phyloP scores from a whole-genome alignment of 208 protist species.

The Porcisia hertigi region DNA sequence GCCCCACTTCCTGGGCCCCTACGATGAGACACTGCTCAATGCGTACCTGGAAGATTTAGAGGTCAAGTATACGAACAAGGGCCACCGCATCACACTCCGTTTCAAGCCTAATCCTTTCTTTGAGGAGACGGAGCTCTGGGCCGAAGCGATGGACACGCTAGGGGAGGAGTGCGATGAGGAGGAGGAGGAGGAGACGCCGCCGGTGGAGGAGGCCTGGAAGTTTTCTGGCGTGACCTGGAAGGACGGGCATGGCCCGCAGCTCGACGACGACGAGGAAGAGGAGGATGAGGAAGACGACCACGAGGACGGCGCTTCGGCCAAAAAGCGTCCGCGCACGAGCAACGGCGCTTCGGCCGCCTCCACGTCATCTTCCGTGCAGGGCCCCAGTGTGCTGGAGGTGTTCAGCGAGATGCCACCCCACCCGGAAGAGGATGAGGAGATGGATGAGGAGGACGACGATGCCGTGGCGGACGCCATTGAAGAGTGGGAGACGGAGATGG shows the following conservation, averaged over 20 bases:
- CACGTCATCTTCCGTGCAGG: slow-evolving; percentile 28
- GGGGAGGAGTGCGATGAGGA: slow-evolving; percentile 21
- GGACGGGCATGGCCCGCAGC: slow-evolving; percentile 58
- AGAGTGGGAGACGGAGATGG: slow-evolving; percentile 76
- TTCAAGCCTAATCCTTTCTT: slow-evolving; percentile 80
- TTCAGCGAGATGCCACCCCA: slow-evolving; percentile 74
- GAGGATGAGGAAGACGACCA: slow-evolving; percentile 12
- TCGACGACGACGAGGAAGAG: slow-evolving; percentile 29
- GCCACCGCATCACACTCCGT: slow-evolving; percentile 43
- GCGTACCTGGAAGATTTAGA: slow-evolving; percentile 54
- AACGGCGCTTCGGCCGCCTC: neutral
- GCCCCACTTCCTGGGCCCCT: slow-evolving; percentile 64
- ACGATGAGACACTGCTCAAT: slow-evolving; percentile 63
- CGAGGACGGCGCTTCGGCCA: slow-evolving; percentile 13
- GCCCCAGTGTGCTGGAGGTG: slow-evolving; percentile 75
- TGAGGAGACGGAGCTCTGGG: slow-evolving; percentile 76
- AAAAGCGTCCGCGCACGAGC: slow-evolving; percentile 32
- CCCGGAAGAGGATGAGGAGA: slow-evolving; percentile 60
- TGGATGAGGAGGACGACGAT: slow-evolving; percentile 56
- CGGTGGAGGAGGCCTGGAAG: slow-evolving; percentile 35
- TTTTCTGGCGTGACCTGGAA: slow-evolving; percentile 87
- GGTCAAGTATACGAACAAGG: slow-evolving; percentile 46
- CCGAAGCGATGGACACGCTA: slow-evolving; percentile 33
- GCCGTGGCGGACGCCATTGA: slow-evolving; percentile 49
- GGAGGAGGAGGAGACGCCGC: neutral